Percentiles rank a stretch among this genome's conserved stretches.
Evolutionary conservation across 148 eudicot genomes (phyloP).

Genomic region (Nepenthes mirabilis): DNA sequence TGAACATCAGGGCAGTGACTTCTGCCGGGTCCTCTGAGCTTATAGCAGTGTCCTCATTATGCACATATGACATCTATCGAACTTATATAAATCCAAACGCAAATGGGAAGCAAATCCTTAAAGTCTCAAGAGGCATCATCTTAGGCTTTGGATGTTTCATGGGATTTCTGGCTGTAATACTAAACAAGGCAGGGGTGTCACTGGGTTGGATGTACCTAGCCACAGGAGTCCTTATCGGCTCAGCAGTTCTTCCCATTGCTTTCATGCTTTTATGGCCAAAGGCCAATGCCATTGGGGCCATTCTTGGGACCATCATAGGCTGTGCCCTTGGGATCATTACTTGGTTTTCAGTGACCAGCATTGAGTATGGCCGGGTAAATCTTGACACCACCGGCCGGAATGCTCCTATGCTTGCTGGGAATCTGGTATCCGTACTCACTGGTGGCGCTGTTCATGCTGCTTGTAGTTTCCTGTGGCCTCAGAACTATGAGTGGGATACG

Average conservation of each 20-base stretch:
- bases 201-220: slow-evolving; percentile 97
- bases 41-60: slow-evolving; percentile 92
- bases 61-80: slow-evolving; percentile 93
- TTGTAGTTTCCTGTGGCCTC: slow-evolving; percentile 64
- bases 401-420: slow-evolving; percentile 90
- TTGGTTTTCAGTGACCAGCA: slow-evolving; percentile 60
- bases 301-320: slow-evolving; percentile 49
- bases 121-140: slow-evolving; percentile 59
- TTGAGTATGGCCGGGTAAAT: slow-evolving; percentile 65
- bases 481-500: slow-evolving; percentile 83
- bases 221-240: slow-evolving; percentile 85
- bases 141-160: slow-evolving; percentile 77
- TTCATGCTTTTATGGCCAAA: slow-evolving; percentile 90
- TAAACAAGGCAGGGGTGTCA: slow-evolving; percentile 86
- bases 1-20: slow-evolving; percentile 75
- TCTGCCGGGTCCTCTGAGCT: slow-evolving; percentile 96
- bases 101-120: slow-evolving; percentile 77
- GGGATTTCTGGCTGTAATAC: slow-evolving; percentile 82
- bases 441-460: slow-evolving; percentile 76
- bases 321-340: slow-evolving; percentile 60
- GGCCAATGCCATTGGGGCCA: slow-evolving; percentile 78
- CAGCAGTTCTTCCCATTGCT: slow-evolving; percentile 92
- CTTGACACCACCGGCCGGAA: slow-evolving; percentile 86
- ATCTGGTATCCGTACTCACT: slow-evolving; percentile 70
- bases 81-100: slow-evolving; percentile 87